These are phyloP conservation scores for Sphaceloma murrayae DNA, from an alignment of 2,329 filamentous ascomycete genomes.

Conservation along the genomic window DNA sequence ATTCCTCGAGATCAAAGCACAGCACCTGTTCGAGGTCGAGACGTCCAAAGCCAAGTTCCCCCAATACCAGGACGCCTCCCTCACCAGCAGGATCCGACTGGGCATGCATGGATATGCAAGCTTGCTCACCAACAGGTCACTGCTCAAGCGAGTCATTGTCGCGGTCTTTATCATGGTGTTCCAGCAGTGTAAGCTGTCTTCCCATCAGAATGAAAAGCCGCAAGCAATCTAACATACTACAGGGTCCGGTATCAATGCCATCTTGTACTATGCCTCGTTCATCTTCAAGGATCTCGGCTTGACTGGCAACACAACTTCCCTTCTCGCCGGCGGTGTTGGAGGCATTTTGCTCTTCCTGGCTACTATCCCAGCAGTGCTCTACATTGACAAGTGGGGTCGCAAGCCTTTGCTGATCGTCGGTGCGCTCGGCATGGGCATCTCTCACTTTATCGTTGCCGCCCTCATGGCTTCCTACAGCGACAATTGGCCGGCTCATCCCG, in stretches of 20 bases:
- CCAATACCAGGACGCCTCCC: conserved; percentile 32
- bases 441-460: conserved; percentile 59
- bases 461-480: conserved; percentile 54
- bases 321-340: conserved; percentile 59
- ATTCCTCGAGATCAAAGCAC: conserved; percentile 26
- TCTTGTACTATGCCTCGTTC: conserved; percentile 40
- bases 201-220: background rate
- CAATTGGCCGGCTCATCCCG: conserved; percentile 46
- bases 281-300: conserved; percentile 41
- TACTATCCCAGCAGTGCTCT: conserved; percentile 56
- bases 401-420: conserved; percentile 53
- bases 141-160: conserved; percentile 16
- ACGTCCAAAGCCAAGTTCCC: conserved; percentile 20
- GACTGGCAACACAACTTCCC: conserved; percentile 37
- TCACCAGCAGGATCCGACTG: conserved; percentile 16
- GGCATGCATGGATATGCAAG: conserved; percentile 16
- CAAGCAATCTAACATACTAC: conserved; percentile 2
- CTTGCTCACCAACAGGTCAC: conserved; percentile 17
- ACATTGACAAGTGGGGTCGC: conserved; percentile 53
- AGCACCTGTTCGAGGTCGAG: conserved; percentile 24
- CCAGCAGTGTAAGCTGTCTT: conserved; percentile 25
- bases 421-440: conserved; percentile 59
- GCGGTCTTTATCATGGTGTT: conserved; percentile 16
- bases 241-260: conserved; percentile 34
- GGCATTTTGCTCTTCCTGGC: conserved; percentile 58